These are phyloP conservation scores for Aureobasidium sp. DNA, from an alignment of 2,329 filamentous ascomycete species.

Conservation along the genomic window DNA sequence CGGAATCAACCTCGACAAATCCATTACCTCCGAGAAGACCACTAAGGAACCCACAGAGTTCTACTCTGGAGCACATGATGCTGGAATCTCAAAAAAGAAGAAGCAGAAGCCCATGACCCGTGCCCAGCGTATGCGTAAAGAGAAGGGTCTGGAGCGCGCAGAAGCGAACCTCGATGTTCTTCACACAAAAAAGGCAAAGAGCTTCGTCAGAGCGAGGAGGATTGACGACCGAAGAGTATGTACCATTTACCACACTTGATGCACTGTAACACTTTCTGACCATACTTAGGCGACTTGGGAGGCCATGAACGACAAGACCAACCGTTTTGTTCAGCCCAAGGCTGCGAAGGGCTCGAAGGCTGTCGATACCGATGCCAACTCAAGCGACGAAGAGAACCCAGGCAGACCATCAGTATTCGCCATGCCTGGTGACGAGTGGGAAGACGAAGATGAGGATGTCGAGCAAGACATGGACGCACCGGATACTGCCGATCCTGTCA, in stretches of 20 bases:
- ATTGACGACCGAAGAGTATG: slow-evolving; percentile 38
- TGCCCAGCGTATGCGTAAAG: slow-evolving; percentile 44
- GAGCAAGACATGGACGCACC: not conserved
- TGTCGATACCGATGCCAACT: not conserved
- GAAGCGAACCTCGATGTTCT: slow-evolving; percentile 46
- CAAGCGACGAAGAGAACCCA: not conserved
- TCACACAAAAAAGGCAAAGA: slow-evolving; percentile 48
- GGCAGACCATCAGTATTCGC: slow-evolving; percentile 18
- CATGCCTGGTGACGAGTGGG: slow-evolving; percentile 5
- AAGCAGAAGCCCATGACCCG: slow-evolving; percentile 47
- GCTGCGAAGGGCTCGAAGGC: not conserved
- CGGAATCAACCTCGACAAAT: slow-evolving; percentile 63
- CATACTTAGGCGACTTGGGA: slow-evolving; percentile 22
- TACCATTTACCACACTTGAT: not conserved
- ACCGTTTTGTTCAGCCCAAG: not conserved
- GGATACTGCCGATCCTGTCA: not conserved
- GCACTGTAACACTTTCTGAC: not conserved
- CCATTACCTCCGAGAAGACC: slow-evolving; percentile 51
- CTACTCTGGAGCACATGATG: slow-evolving; percentile 57
- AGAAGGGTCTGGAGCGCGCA: slow-evolving; percentile 47
- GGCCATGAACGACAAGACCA: slow-evolving; percentile 22
- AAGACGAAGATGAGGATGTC: not conserved
- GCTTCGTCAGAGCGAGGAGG: slow-evolving; percentile 37
- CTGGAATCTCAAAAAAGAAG: slow-evolving; percentile 60
- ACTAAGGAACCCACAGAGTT: slow-evolving; percentile 40